Evolutionary conservation across 2,329 filamentous ascomycete species (phyloP).

Genomic region (Pyrenophora tritici-repentis): DNA sequence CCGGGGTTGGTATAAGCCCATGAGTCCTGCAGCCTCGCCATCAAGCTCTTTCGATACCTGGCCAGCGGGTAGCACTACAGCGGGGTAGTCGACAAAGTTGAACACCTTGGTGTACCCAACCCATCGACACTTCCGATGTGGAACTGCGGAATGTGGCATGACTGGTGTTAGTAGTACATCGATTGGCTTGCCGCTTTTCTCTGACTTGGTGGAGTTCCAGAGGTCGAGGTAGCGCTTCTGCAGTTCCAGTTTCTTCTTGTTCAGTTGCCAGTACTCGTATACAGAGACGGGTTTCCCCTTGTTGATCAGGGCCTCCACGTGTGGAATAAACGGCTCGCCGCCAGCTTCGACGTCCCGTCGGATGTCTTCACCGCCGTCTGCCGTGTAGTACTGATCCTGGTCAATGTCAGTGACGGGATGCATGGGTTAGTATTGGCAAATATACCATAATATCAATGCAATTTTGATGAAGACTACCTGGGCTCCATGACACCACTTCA

Average conservation of each 20-base stretch:
- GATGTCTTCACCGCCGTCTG: slow-evolving; percentile 68
- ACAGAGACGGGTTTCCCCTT: slow-evolving; percentile 59
- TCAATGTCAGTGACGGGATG: not conserved
- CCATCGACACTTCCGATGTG: slow-evolving; percentile 53
- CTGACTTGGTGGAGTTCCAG: slow-evolving; percentile 57
- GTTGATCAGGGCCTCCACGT: slow-evolving; percentile 62
- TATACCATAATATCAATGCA: slow-evolving; percentile 61
- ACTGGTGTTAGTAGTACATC: slow-evolving; percentile 64
- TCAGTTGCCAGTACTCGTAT: slow-evolving; percentile 71
- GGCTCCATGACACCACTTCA: slow-evolving; percentile 60
- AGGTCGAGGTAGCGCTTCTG: slow-evolving; percentile 64
- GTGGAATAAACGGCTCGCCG: slow-evolving; percentile 59
- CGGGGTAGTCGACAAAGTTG: slow-evolving; percentile 67
- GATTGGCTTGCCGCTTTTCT: slow-evolving; percentile 52
- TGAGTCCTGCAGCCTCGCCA: slow-evolving; percentile 33
- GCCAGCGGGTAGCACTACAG: slow-evolving; percentile 62
- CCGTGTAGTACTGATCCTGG: slow-evolving; percentile 65
- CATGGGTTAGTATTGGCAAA: not conserved
- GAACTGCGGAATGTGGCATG: slow-evolving; percentile 64
- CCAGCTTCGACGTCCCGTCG: slow-evolving; percentile 58
- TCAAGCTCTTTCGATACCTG: slow-evolving; percentile 52
- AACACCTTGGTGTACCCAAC: slow-evolving; percentile 66
- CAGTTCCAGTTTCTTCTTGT: slow-evolving; percentile 59
- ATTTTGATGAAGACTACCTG: slow-evolving; percentile 56
- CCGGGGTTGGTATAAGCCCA: slow-evolving; percentile 49